Conservation (phyloP, 148 eudicot species). For the Linanthus parryae region DNA sequence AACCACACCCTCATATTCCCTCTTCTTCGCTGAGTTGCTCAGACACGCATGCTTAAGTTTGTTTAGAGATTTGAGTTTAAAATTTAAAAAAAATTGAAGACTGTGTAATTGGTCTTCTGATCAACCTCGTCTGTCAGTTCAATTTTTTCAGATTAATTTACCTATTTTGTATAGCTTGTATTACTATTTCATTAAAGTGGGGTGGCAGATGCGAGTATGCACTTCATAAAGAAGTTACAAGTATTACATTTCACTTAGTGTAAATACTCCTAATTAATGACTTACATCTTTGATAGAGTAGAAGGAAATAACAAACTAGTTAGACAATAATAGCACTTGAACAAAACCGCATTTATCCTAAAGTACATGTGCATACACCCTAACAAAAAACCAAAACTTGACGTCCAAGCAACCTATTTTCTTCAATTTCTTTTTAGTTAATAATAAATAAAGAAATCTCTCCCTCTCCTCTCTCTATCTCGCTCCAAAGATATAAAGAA, state of each 20-base stretch:
- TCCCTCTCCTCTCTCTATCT: not conserved
- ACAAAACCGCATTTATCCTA: constrained; percentile 2
- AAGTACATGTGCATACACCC: constrained; percentile 13
- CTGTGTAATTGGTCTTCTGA: not conserved
- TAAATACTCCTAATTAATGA: not conserved
- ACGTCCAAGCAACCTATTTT: constrained; percentile 70
- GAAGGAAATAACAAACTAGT: not conserved
- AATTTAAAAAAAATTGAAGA: too few species aligned
- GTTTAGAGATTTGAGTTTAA: not conserved
- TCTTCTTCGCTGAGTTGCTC: not conserved
- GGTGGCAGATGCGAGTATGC: not conserved
- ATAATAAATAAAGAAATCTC: not conserved
- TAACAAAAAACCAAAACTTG: constrained; percentile 56
- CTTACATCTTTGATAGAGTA: not conserved
- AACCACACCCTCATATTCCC: too few species aligned
- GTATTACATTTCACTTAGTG: not conserved
- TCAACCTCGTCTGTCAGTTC: not conserved
- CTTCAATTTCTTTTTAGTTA: too few species aligned
- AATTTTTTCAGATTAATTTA: not conserved
- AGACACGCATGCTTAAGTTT: not conserved
- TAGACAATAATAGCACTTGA: not conserved
- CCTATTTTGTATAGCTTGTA: too few species aligned
- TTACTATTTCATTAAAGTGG: too few species aligned
- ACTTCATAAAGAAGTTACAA: not conserved
- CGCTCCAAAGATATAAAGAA: not conserved